Base-by-base conservation (phyloP, 805 yeast genomes). In the Lachancea waltii region DNA sequence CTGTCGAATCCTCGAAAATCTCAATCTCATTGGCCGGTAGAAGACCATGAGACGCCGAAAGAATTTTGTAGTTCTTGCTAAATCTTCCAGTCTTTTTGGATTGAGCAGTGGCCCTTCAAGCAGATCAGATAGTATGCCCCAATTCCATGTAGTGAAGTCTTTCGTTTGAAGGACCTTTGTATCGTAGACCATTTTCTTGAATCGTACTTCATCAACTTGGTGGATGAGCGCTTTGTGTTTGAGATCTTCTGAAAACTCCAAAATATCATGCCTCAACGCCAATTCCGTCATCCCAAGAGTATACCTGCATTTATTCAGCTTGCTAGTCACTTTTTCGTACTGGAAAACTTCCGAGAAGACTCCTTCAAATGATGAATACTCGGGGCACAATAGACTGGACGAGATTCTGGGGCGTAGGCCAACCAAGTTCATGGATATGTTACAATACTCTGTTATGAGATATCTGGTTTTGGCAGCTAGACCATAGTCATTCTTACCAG, bases 11-110 rank as follows among this genome's bases (percentile, higher is more conserved):
- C 67, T 63, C 6, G 83, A 68, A 58, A 87, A 90, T 39, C 96
- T 67, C 50, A 80, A 77, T 60, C 94, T 89, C 64, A 89, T 82
- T 0, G 99, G 98, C 38, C 97, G 69, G 56, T 79, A 90, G 56
- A 90, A 92, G 2, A 95, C 84, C 49, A 89, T 58, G 18, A 92
- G 57, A 40, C 96, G 65, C 54, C 90, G 89, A 55, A 89, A 69
- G 51, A 92, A 85, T 51, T 89, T 90, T 1, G 97, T 86, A 2
- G 81, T 79, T 49, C 73, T 77, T 24, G 78, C 69, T 1, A 82
- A 66, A 40, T 90, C 97, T 22, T 86, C 95, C 30, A 92, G 68
- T 34, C 85, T 67, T 46, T 68, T 75, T 0, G 84, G 80, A 50
- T 76, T 80, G 41, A 75, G 60, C n/a, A 92, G 60, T 0, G 97